Evolutionary conservation across 345 rosid genomes (phyloP).

Genomic region (Garcia nutans): DNA sequence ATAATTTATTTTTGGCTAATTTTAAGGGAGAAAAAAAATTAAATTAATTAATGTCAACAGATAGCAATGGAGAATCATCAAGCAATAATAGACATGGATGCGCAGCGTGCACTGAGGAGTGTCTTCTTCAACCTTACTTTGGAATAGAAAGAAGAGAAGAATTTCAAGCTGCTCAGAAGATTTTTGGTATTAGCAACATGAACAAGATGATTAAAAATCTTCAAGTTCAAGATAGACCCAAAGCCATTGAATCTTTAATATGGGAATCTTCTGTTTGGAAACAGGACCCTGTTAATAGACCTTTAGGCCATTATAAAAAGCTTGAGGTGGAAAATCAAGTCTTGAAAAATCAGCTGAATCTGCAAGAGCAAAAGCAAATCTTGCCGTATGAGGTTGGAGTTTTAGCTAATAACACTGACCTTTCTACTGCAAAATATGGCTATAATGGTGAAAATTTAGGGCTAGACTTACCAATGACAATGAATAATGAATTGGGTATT

Average conservation of each 20-base stretch:
- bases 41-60: neutral
- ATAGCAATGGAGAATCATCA: neutral
- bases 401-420: neutral
- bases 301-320: slow-evolving; percentile 17
- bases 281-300: slow-evolving; percentile 27
- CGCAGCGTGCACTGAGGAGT: slow-evolving; percentile 25
- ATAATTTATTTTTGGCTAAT: neutral
- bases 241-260: slow-evolving; percentile 20
- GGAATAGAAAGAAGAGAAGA: neutral
- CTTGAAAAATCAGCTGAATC: slow-evolving; percentile 1
- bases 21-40: neutral
- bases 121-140: slow-evolving; percentile 28
- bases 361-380: neutral
- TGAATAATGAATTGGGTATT: neutral
- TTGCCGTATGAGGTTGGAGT: neutral
- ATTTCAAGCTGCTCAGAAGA: slow-evolving; percentile 19
- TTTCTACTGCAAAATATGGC: neutral
- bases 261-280: slow-evolving; percentile 40
- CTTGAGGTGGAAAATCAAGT: neutral
- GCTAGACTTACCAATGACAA: neutral
- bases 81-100: slow-evolving; percentile 22
- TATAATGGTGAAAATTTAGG: neutral
- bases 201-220: slow-evolving; percentile 5
- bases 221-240: neutral
- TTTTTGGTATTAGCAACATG: slow-evolving; percentile 29